These are phyloP conservation scores for Pneumocystis murina DNA, from an alignment of 1,139 yeast species.

Conservation along the genomic window DNA sequence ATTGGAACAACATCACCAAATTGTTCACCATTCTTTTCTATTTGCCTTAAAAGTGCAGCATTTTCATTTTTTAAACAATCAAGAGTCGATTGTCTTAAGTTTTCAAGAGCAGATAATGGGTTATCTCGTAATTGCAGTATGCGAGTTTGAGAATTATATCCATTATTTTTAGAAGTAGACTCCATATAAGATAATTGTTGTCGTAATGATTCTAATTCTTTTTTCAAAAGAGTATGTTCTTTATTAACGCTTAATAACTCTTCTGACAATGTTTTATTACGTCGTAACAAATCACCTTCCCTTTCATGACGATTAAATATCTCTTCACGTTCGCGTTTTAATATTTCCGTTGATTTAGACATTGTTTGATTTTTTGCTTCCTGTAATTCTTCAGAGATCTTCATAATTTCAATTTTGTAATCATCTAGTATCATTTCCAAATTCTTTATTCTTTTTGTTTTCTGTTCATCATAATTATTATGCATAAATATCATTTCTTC, in stretches of 20 bases:
- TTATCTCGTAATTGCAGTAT: conserved; percentile 52
- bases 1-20: conserved; percentile 34
- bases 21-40: conserved; percentile 17
- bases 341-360: conserved; percentile 24
- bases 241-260: conserved; percentile 22
- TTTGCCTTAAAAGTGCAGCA: conserved; percentile 31
- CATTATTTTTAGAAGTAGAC: conserved; percentile 23
- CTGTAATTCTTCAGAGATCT: conserved; percentile 24
- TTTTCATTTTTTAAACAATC: conserved; percentile 47
- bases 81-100: conserved; percentile 41
- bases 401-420: conserved; percentile 40
- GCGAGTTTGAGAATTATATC: conserved; percentile 31
- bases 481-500: conserved; percentile 20
- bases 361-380: conserved; percentile 17
- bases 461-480: conserved; percentile 17
- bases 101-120: conserved; percentile 53
- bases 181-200: conserved; percentile 22
- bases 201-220: conserved; percentile 24
- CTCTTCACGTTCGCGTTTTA: conserved; percentile 25
- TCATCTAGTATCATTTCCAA: conserved; percentile 42
- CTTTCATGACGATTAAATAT: conserved; percentile 20
- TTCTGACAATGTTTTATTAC: conserved; percentile 16
- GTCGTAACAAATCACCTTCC: conserved; percentile 12
- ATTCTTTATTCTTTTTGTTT: conserved; percentile 26
- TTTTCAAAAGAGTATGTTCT: conserved; percentile 26